Evolutionary conservation across 805 yeast species (phyloP).

Genomic region (Phaffomyces antillensis): DNA sequence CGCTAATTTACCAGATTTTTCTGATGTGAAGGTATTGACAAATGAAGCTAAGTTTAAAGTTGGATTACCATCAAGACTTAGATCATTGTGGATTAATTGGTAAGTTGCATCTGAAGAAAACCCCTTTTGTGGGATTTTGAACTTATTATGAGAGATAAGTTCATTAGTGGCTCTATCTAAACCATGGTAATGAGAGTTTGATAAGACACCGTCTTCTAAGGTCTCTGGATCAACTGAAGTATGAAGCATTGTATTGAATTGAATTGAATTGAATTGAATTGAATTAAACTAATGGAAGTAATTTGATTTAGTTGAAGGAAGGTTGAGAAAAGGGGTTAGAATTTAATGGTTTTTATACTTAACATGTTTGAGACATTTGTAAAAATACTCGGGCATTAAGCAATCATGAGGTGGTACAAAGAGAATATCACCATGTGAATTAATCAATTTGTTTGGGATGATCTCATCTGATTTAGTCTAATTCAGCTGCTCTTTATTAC

Average conservation of each 20-base stretch:
- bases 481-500: too few relatives aligned
- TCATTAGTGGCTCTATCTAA: constrained; percentile 9
- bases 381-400: too few relatives aligned
- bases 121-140: constrained; percentile 53
- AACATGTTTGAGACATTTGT: too few relatives aligned
- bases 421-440: too few relatives aligned
- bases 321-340: too few relatives aligned
- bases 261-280: neutral
- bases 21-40: constrained; percentile 68
- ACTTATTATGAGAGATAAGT: constrained; percentile 34
- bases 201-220: constrained; percentile 24
- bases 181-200: constrained; percentile 21
- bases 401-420: too few relatives aligned
- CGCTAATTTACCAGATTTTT: constrained; percentile 46
- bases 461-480: too few relatives aligned
- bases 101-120: constrained; percentile 46
- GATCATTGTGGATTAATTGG: constrained; percentile 60
- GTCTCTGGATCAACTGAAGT: constrained; percentile 26
- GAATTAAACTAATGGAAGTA: too few relatives aligned
- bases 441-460: too few relatives aligned
- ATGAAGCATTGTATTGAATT: constrained; percentile 13
- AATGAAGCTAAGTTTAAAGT: constrained; percentile 81
- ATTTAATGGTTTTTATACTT: too few relatives aligned
- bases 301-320: too few relatives aligned
- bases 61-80: constrained; percentile 79